phyloP scores from a whole-genome alignment of 257 asterid genomes.

The Solanum pimpinellifolium region DNA sequence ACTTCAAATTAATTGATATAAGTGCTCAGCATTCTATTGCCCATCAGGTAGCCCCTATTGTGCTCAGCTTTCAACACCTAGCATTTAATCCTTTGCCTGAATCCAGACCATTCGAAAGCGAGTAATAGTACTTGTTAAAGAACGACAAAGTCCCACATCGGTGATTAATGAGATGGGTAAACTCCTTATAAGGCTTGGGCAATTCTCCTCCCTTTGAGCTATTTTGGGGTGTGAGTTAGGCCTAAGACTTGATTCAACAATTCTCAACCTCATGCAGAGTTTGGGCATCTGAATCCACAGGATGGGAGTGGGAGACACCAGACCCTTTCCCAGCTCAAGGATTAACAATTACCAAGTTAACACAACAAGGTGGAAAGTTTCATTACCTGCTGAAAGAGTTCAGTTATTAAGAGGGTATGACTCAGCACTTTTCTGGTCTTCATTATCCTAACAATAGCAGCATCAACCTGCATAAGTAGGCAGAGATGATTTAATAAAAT shows the following conservation, averaged over 20 bases:
- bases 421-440: constrained; percentile 90
- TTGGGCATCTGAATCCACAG: neutral
- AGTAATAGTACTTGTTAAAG: neutral
- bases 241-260: too few species aligned
- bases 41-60: neutral
- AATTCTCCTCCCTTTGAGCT: too few species aligned
- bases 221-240: too few species aligned
- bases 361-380: neutral
- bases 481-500: neutral
- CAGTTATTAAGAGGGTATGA: constrained; percentile 91
- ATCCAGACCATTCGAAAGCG: neutral
- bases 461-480: constrained; percentile 61
- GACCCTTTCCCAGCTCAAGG: neutral
- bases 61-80: neutral
- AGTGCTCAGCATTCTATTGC: neutral
- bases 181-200: too few species aligned
- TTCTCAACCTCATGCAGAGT: neutral
- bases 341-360: neutral
- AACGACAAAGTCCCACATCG: too few species aligned
- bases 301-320: neutral
- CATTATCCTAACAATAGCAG: constrained; percentile 97
- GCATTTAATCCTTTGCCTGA: neutral
- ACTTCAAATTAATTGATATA: neutral
- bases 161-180: too few species aligned
- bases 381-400: constrained; percentile 95